phyloP scores from a whole-genome alignment of 306 rosid species.

The Quercus gilva region DNA sequence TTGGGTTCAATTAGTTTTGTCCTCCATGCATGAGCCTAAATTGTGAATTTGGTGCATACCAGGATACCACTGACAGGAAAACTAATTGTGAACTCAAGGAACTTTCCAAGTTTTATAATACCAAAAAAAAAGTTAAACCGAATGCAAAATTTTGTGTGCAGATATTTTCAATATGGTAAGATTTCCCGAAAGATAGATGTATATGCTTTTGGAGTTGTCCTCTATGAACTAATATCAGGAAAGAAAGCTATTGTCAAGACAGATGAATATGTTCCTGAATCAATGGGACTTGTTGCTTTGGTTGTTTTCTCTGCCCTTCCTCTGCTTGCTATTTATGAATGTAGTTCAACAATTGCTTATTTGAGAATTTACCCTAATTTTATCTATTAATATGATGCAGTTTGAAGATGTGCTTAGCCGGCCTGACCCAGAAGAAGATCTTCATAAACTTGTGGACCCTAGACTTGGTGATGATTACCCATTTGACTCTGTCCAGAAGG shows the following conservation, averaged over 20 bases:
- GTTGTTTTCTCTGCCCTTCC: conserved; percentile 30
- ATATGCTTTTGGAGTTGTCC: conserved; percentile 77
- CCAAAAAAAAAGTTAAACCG: background rate
- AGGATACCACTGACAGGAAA: background rate
- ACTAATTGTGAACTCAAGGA: too few relatives aligned
- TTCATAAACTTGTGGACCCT: conserved; percentile 48
- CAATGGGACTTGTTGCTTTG: conserved; percentile 63
- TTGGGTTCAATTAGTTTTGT: background rate
- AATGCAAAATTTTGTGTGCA: conserved; percentile 19
- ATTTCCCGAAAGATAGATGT: conserved; percentile 64
- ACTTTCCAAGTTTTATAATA: background rate
- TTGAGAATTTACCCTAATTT: background rate
- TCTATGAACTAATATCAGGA: conserved; percentile 63
- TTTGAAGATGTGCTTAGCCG: conserved; percentile 51
- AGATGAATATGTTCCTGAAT: conserved; percentile 42
- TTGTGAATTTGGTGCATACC: background rate
- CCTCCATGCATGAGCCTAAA: background rate
- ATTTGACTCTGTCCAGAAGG: conserved; percentile 57
- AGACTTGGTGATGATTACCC: conserved; percentile 44
- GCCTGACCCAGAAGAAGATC: conserved; percentile 50
- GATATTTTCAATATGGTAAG: conserved; percentile 70
- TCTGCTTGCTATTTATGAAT: background rate
- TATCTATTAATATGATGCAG: conserved; percentile 39
- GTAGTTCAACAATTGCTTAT: background rate
- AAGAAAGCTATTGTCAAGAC: conserved; percentile 59